Evolutionary conservation across 768 basidiomycete species (phyloP).

Genomic region (Russula dissimulans): DNA sequence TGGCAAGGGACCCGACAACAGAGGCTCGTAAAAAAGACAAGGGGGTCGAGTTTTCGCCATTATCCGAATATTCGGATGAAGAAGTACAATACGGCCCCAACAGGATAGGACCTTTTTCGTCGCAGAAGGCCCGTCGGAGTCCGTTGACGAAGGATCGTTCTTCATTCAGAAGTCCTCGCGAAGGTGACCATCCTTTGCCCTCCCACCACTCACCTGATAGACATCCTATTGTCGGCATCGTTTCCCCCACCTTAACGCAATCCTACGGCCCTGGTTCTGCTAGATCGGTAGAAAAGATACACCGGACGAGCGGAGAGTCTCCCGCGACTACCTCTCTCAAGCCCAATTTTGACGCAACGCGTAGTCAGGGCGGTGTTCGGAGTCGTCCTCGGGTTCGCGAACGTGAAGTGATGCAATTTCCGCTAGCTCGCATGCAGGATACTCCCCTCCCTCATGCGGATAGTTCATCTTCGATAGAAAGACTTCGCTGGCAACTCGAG

Average conservation of each 20-base stretch:
- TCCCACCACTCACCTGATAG: not conserved
- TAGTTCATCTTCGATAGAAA: slow-evolving; percentile 8
- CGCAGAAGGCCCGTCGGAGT: not conserved
- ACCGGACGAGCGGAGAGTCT: not conserved
- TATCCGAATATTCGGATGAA: slow-evolving; percentile 14
- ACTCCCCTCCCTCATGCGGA: slow-evolving; percentile 9
- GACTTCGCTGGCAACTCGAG: slow-evolving; percentile 16
- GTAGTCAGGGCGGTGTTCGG: not conserved
- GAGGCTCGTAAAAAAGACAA: not conserved
- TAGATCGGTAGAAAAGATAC: not conserved
- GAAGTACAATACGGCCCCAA: not conserved
- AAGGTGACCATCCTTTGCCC: not conserved
- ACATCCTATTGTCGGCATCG: too few species aligned
- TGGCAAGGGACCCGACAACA: not conserved
- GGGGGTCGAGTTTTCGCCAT: slow-evolving; percentile 1
- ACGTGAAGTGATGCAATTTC: slow-evolving; percentile 23
- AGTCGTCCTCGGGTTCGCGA: slow-evolving; percentile 18
- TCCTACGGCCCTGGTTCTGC: not conserved
- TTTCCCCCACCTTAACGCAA: not conserved
- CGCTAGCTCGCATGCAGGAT: slow-evolving; percentile 22
- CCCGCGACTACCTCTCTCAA: not conserved
- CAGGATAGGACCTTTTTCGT: not conserved
- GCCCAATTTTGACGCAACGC: not conserved
- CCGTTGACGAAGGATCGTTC: not conserved
- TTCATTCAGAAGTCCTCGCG: not conserved